A percentile compares a stretch with the other conserved stretches of the same genome.
phyloP scores from a whole-genome alignment of 495 filamentous ascomycete species.

The Astrothelium macrocarpum region DNA sequence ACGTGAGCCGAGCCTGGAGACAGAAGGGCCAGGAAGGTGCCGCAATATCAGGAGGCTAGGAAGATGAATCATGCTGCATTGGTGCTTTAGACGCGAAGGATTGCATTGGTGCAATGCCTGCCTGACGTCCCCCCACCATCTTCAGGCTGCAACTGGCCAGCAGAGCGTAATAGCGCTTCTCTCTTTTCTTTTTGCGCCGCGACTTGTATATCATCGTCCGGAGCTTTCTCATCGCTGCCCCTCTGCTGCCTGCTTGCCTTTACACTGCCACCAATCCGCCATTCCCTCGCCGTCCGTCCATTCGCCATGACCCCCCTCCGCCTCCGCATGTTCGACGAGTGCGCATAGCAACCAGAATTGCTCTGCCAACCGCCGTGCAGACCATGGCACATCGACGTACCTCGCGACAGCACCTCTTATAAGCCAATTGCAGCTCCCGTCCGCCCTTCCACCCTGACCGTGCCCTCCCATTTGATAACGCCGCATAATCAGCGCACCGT shows the following conservation, averaged over 20 bases:
- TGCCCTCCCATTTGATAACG: not conserved
- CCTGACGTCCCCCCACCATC: conserved; percentile 1
- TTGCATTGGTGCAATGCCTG: not conserved
- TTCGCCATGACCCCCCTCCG: not conserved
- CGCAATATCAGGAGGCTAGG: too few relatives aligned
- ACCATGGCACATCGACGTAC: not conserved
- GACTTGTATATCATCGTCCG: not conserved
- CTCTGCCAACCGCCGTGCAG: conserved; percentile 5
- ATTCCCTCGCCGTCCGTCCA: not conserved
- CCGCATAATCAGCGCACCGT: not conserved
- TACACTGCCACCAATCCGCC: not conserved
- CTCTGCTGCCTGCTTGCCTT: not conserved
- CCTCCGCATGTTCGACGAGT: not conserved
- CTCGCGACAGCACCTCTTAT: not conserved
- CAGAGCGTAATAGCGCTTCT: not conserved
- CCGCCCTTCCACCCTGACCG: not conserved
- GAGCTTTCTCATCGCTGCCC: not conserved
- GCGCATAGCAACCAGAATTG: not conserved
- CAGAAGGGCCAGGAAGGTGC: too few relatives aligned
- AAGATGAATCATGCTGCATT: not conserved
- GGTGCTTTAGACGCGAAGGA: conserved; percentile 3
- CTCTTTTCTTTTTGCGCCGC: not conserved
- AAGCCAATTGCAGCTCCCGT: conserved; percentile 1
- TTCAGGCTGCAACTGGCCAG: not conserved
- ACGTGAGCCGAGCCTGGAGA: not conserved